phyloP scores from a whole-genome alignment of 768 basidiomycete genomes.

The Dentipellis sp. region DNA sequence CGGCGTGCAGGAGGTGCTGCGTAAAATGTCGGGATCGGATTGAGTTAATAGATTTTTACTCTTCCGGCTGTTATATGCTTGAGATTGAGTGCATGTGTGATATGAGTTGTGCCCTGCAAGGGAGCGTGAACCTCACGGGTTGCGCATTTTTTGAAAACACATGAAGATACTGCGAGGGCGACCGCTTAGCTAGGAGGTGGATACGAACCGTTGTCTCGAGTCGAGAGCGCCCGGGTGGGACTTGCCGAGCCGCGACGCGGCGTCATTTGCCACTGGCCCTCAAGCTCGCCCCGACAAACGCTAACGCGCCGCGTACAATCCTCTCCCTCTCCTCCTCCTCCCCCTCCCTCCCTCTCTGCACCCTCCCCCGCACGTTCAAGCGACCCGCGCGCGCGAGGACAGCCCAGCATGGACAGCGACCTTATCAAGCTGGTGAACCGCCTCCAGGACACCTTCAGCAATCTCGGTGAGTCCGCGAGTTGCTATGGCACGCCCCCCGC shows the following conservation, averaged over 20 bases:
- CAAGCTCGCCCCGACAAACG: not conserved
- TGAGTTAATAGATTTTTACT: constrained; percentile 8
- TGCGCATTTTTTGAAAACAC: no score
- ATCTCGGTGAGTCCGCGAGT: constrained; percentile 52
- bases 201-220: not conserved
- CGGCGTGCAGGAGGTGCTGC: not conserved
- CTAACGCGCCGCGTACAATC: not conserved
- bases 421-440: constrained; percentile 92
- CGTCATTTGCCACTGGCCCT: not conserved
- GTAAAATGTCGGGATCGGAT: constrained; percentile 10
- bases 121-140: no score
- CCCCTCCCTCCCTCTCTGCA: not conserved
- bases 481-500: not conserved
- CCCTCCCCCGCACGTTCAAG: not conserved
- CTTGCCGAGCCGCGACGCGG: not conserved
- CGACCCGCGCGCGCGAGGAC: not conserved
- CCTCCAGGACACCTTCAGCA: constrained; percentile 88
- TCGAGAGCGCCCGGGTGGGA: not conserved
- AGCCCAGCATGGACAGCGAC: constrained; percentile 73
- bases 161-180: no score
- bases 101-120: not conserved
- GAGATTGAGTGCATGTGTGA: not conserved
- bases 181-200: no score
- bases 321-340: not conserved
- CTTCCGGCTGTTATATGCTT: not conserved